A percentile compares a stretch with the other conserved stretches of the same genome.
Conservation (phyloP, 805 yeast genomes). For the Candida glaebosa region DNA sequence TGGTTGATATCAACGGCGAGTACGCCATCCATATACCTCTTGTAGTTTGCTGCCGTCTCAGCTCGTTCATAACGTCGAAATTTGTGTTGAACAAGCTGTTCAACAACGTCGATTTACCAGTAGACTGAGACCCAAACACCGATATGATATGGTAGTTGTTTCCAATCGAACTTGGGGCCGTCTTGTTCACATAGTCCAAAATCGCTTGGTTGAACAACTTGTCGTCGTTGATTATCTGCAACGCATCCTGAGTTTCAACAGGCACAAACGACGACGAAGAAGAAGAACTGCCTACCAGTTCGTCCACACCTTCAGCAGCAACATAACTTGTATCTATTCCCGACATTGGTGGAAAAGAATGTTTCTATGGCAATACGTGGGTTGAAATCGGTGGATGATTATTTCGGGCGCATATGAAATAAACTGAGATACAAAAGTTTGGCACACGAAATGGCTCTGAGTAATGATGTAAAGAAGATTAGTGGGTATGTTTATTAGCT, state of each 20-base stretch:
- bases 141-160: conserved; percentile 84
- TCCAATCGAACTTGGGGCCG: conserved; percentile 46
- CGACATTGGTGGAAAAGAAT: too few species aligned
- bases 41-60: conserved; percentile 78
- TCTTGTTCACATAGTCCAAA: conserved; percentile 31
- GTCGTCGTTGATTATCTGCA: conserved; percentile 62
- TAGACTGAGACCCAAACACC: conserved; percentile 95
- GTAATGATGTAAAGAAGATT: too few species aligned
- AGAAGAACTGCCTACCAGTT: conserved; percentile 11
- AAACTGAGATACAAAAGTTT: too few species aligned
- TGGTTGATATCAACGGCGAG: conserved; percentile 27
- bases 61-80: conserved; percentile 92
- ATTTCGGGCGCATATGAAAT: too few species aligned
- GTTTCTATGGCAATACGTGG: too few species aligned
- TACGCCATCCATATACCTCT: conserved; percentile 46
- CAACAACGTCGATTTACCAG: conserved; percentile 91
- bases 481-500: too few species aligned
- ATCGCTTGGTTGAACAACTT: conserved; percentile 47
- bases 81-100: conserved; percentile 81
- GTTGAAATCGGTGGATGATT: too few species aligned
- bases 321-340: too few species aligned
- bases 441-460: too few species aligned
- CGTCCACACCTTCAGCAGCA: neutral
- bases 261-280: conserved; percentile 41
- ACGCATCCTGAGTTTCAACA: conserved; percentile 37